A percentile compares a stretch with the other conserved stretches of the same genome.
Evolutionary conservation across 331 rosid genomes (phyloP).

Genomic region (Stylosanthes scabra): DNA sequence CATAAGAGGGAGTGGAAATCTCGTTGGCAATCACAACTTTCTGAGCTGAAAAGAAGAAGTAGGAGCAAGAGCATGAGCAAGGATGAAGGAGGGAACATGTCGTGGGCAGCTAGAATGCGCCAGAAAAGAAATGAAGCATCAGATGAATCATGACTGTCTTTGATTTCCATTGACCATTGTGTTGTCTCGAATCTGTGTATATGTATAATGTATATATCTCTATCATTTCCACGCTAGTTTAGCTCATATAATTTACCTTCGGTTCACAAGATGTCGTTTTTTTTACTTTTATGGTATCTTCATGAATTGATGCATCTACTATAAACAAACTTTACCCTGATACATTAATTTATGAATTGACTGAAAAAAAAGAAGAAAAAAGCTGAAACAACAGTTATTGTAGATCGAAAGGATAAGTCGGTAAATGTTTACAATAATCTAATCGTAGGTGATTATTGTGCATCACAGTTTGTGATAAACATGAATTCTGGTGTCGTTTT

Average conservation of each 20-base stretch:
- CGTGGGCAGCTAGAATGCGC: slow-evolving; percentile 95
- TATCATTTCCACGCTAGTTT: slow-evolving; percentile 13
- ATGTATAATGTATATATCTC: slow-evolving; percentile 15
- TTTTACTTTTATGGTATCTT: too few species aligned
- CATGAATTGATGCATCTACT: too few species aligned
- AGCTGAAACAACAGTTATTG: background rate
- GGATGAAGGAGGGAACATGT: slow-evolving; percentile 49
- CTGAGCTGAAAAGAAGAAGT: slow-evolving; percentile 71
- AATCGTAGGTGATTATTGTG: background rate
- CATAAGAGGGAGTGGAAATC: slow-evolving; percentile 59
- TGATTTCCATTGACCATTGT: slow-evolving; percentile 1
- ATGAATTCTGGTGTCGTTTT: background rate
- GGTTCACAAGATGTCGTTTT: too few species aligned
- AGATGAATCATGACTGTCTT: slow-evolving; percentile 42
- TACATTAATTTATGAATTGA: too few species aligned
- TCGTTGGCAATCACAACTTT: slow-evolving; percentile 72
- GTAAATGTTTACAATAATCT: too few species aligned
- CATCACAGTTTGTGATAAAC: background rate
- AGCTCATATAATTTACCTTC: slow-evolving; percentile 25
- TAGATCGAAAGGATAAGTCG: too few species aligned
- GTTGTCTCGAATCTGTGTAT: background rate
- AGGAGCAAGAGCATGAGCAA: slow-evolving; percentile 29
- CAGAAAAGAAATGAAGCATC: slow-evolving; percentile 52
- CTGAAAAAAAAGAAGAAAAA: background rate
- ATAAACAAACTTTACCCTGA: too few species aligned